A percentile compares a stretch with the other conserved stretches of the same genome.
Conservation (phyloP, 768 basidiomycete genomes). For the Fomitopsis pulvina region DNA sequence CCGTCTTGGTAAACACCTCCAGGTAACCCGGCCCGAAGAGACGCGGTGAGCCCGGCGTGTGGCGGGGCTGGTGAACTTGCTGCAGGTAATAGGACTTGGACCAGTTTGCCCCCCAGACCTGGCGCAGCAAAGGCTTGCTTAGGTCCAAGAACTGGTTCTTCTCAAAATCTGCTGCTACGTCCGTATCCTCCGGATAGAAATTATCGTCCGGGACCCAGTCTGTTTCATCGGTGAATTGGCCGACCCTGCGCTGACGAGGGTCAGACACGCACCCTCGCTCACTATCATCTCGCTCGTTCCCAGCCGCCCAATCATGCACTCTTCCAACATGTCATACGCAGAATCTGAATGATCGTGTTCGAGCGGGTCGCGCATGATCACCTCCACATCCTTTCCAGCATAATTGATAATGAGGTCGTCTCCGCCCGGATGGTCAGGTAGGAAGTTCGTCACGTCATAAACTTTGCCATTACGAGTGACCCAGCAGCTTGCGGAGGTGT, state of each 20-base stretch:
- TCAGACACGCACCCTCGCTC: constrained; percentile 58
- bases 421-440: constrained; percentile 89
- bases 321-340: constrained; percentile 88
- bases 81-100: constrained; percentile 94
- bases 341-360: constrained; percentile 89
- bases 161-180: constrained; percentile 72
- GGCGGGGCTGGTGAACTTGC: constrained; percentile 96
- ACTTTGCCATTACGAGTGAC: constrained; percentile 75
- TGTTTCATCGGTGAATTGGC: constrained; percentile 23
- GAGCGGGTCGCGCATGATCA: constrained; percentile 69
- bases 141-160: constrained; percentile 92
- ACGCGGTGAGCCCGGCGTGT: constrained; percentile 74
- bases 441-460: constrained; percentile 83
- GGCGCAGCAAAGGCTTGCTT: constrained; percentile 71
- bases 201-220: constrained; percentile 90
- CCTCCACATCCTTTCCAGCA: constrained; percentile 80
- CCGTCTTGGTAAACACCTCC: constrained; percentile 80
- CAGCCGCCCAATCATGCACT: constrained; percentile 79
- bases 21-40: constrained; percentile 79
- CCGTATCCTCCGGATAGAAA: constrained; percentile 88
- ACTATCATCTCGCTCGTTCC: constrained; percentile 71
- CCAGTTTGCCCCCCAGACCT: constrained; percentile 86
- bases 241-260: not conserved
- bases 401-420: constrained; percentile 82
- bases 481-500: constrained; percentile 65